Evolutionary conservation across 768 basidiomycete genomes (phyloP).

Genomic region (Fomitopsis serialis): DNA sequence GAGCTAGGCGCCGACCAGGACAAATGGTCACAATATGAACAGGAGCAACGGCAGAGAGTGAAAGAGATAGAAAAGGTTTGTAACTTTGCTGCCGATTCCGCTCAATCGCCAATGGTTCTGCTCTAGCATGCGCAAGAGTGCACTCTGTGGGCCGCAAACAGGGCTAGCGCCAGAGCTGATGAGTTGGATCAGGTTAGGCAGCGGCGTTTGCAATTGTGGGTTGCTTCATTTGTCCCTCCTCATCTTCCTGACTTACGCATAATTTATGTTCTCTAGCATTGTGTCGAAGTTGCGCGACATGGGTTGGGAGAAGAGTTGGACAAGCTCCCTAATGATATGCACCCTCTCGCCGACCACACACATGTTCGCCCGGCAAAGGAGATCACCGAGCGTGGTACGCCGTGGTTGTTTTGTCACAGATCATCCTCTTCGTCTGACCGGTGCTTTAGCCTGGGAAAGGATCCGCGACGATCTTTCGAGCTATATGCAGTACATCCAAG

Average conservation of each 20-base stretch:
- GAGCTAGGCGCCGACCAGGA: too few species aligned
- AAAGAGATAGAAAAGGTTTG: too few species aligned
- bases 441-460: slow-evolving; percentile 1
- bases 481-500: slow-evolving; percentile 1
- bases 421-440: too few species aligned
- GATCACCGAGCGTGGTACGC: slow-evolving; percentile 8
- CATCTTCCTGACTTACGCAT: not conserved
- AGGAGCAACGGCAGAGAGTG: too few species aligned
- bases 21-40: too few species aligned
- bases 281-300: slow-evolving; percentile 1
- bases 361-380: slow-evolving; percentile 6
- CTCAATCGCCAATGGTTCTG: not conserved
- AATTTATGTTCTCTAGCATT: slow-evolving; percentile 1
- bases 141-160: not conserved
- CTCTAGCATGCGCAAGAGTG: not conserved
- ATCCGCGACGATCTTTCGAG: not conserved
- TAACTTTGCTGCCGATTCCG: too few species aligned
- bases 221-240: not conserved
- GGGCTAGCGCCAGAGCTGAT: not conserved
- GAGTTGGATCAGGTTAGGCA: slow-evolving; percentile 1
- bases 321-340: not conserved
- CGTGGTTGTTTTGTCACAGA: too few species aligned
- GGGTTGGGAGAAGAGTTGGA: slow-evolving; percentile 10
- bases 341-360: not conserved
- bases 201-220: slow-evolving; percentile 3